A percentile compares a stretch with the other conserved stretches of the same genome.
Conservation (phyloP, 169 alveolate genomes). For the Eimeria tenella region DNA sequence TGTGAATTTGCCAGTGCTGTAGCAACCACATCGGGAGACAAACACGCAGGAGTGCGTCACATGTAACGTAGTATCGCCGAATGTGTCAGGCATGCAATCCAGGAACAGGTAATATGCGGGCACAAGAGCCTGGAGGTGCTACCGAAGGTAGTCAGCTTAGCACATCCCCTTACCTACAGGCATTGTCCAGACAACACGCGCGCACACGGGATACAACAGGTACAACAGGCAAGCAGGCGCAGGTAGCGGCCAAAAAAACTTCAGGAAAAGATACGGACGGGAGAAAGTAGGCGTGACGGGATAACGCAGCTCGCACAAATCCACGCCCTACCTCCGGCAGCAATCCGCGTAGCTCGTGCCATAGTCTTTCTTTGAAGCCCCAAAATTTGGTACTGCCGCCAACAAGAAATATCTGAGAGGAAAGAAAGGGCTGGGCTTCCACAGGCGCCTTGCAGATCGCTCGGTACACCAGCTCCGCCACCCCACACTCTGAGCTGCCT, state of each 20-base stretch:
- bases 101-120: too few species aligned
- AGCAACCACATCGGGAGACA: not conserved
- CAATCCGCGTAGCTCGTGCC: slow-evolving; percentile 81
- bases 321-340: slow-evolving; percentile 80
- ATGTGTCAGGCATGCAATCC: too few species aligned
- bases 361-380: slow-evolving; percentile 84
- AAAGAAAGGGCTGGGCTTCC: slow-evolving; percentile 82
- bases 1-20: slow-evolving; percentile 76
- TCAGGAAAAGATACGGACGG: not conserved
- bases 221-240: too few species aligned
- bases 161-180: too few species aligned
- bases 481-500: slow-evolving; percentile 84
- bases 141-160: too few species aligned
- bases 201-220: too few species aligned
- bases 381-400: slow-evolving; percentile 85
- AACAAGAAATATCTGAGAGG: slow-evolving; percentile 83
- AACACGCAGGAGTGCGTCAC: too few species aligned
- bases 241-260: too few species aligned
- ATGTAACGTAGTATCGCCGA: too few species aligned
- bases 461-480: slow-evolving; percentile 84
- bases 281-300: not conserved
- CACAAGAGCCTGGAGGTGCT: too few species aligned
- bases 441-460: slow-evolving; percentile 84
- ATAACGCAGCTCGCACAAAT: not conserved
- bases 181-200: too few species aligned